A percentile compares a stretch with the other conserved stretches of the same genome.
These are phyloP conservation scores for Rubroboletus pulcherrimus DNA, from an alignment of 768 basidiomycete species.

Conservation along the genomic window DNA sequence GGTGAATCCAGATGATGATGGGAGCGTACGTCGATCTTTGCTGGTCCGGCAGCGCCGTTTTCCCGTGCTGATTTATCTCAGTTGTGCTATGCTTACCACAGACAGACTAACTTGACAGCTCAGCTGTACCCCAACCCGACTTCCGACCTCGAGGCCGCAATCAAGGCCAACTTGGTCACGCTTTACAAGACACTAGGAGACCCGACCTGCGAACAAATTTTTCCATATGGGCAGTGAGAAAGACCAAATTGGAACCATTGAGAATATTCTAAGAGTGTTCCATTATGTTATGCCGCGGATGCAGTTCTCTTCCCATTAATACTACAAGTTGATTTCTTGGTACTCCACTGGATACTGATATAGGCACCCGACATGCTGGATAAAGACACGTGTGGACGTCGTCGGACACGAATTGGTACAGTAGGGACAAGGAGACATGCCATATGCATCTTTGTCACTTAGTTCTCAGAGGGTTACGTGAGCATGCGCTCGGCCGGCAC, in stretches of 20 bases:
- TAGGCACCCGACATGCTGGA: too few relatives aligned
- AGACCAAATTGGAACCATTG: too few relatives aligned
- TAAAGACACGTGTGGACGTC: too few relatives aligned
- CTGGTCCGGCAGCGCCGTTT: not conserved
- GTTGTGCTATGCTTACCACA: slow-evolving; percentile 20
- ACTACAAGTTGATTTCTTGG: not conserved
- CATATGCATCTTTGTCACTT: too few relatives aligned
- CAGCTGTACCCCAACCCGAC: slow-evolving; percentile 22
- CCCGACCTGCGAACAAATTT: slow-evolving; percentile 12
- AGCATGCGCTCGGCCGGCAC: not conserved
- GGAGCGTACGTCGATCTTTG: slow-evolving; percentile 7
- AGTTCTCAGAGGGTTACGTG: not conserved
- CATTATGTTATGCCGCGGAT: too few relatives aligned
- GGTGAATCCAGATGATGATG: slow-evolving; percentile 6
- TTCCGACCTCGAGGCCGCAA: slow-evolving; percentile 17
- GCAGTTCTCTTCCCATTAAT: not conserved
- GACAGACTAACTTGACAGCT: slow-evolving; percentile 18
- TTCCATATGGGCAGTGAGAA: slow-evolving; percentile 14
- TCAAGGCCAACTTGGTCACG: slow-evolving; percentile 20
- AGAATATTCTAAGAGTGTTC: not conserved
- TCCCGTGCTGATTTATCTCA: slow-evolving; percentile 2
- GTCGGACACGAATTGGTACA: too few relatives aligned
- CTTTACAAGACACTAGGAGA: slow-evolving; percentile 12
- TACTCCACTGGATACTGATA: not conserved
- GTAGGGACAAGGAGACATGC: not conserved